These are phyloP conservation scores for Conoideocrella luteorostrata DNA, from an alignment of 2,329 filamentous ascomycete genomes.

Conservation along the genomic window DNA sequence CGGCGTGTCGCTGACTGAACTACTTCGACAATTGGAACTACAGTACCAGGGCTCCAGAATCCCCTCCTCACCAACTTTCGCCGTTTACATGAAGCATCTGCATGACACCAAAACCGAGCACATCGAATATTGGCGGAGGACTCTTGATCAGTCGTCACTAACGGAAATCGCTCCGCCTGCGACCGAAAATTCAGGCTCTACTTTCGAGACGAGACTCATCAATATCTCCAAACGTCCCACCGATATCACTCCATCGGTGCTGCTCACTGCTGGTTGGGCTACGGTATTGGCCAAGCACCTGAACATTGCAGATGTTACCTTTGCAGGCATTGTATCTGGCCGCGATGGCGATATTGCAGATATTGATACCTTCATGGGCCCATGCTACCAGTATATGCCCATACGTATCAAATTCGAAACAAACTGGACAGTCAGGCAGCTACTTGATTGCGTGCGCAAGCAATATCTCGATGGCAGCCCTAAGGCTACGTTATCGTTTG, in stretches of 20 bases:
- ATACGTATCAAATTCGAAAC: slow-evolving; percentile 18
- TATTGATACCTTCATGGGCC: slow-evolving; percentile 20
- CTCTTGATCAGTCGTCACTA: slow-evolving; percentile 50
- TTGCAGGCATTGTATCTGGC: slow-evolving; percentile 21
- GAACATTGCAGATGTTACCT: slow-evolving; percentile 16
- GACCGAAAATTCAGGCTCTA: slow-evolving; percentile 11
- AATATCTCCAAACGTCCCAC: slow-evolving; percentile 17
- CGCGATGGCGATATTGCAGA: slow-evolving; percentile 16
- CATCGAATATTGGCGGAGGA: slow-evolving; percentile 53
- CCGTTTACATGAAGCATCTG: slow-evolving; percentile 38
- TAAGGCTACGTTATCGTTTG: slow-evolving; percentile 18
- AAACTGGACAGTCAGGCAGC: slow-evolving; percentile 16
- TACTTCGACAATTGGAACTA: slow-evolving; percentile 53
- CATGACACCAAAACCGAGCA: slow-evolving; percentile 32
- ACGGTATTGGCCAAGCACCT: slow-evolving; percentile 17
- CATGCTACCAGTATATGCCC: slow-evolving; percentile 24
- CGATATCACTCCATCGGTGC: slow-evolving; percentile 18
- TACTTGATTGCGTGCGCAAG: slow-evolving; percentile 16
- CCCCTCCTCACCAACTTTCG: slow-evolving; percentile 34
- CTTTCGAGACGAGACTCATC: slow-evolving; percentile 19
- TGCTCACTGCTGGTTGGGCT: slow-evolving; percentile 22
- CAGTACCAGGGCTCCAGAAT: slow-evolving; percentile 29
- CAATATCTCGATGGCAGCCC: slow-evolving; percentile 19
- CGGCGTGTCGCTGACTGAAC: slow-evolving; percentile 57
- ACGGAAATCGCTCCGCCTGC: slow-evolving; percentile 20